Percentiles rank a stretch among this genome's conserved stretches.
Conservation (phyloP, 1,139 yeast genomes). For the Komagataea norvegica region DNA sequence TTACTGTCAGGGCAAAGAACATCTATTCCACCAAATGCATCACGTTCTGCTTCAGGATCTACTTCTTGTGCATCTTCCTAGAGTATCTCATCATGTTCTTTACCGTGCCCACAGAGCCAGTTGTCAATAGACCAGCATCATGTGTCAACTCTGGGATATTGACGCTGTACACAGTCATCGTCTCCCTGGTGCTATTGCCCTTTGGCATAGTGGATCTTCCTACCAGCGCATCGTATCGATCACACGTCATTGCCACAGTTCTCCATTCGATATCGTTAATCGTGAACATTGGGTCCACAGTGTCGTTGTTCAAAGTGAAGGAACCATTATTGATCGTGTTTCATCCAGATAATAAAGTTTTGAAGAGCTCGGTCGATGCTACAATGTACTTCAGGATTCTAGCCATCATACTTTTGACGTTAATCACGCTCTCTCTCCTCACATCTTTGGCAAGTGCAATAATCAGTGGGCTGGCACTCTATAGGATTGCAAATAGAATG, state of each 20-base stretch:
- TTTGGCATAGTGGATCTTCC: not conserved
- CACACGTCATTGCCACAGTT: not conserved
- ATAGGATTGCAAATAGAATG: constrained; percentile 7
- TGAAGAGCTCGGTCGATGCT: not conserved
- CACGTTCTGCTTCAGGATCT: not conserved
- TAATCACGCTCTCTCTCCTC: not conserved
- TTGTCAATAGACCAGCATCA: not conserved
- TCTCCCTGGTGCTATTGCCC: not conserved
- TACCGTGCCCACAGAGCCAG: not conserved
- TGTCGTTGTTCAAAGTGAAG: not conserved
- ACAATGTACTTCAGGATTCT: not conserved
- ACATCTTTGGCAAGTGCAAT: constrained; percentile 1
- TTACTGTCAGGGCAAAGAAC: not conserved
- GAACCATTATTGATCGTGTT: not conserved
- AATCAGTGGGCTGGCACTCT: constrained; percentile 5
- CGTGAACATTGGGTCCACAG: not conserved
- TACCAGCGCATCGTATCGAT: not conserved
- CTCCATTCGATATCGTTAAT: not conserved
- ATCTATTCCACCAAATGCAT: constrained; percentile 4
- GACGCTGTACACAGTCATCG: not conserved
- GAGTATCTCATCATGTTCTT: not conserved
- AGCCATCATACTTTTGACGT: not conserved
- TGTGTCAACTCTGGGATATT: not conserved
- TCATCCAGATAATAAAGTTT: not conserved
- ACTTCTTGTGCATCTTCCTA: not conserved